Percentiles rank a stretch among this genome's conserved stretches.
These are phyloP conservation scores for Ceratocystis alfenasii DNA, from an alignment of 2,329 filamentous ascomycete species.

Conservation along the genomic window DNA sequence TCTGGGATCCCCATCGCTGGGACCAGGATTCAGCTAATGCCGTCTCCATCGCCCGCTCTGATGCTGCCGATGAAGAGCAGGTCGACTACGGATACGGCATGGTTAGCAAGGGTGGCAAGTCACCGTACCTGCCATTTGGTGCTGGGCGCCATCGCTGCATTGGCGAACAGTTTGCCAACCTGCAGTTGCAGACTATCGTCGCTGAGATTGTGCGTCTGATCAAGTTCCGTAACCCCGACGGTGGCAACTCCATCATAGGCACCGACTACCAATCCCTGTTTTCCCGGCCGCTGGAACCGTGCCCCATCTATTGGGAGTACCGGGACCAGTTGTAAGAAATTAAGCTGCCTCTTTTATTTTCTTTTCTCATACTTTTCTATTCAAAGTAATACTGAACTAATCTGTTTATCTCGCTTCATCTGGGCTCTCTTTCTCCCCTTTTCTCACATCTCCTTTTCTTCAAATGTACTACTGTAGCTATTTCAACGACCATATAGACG, in stretches of 20 bases:
- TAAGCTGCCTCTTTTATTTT: neutral
- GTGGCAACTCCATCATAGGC: constrained; percentile 54
- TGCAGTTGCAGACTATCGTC: constrained; percentile 78
- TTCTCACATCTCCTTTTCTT: neutral
- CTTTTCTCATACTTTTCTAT: constrained; percentile 3
- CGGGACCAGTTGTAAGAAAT: constrained; percentile 32
- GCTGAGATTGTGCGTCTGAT: constrained; percentile 65
- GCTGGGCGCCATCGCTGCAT: constrained; percentile 90
- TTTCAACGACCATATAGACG: constrained; percentile 14
- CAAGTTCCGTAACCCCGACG: constrained; percentile 65
- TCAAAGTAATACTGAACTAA: neutral
- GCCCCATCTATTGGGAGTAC: constrained; percentile 63
- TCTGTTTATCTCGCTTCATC: neutral
- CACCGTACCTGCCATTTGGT: constrained; percentile 87
- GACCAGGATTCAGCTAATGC: constrained; percentile 50
- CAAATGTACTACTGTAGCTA: constrained; percentile 17
- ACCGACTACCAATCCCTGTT: constrained; percentile 62
- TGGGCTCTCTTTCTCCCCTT: neutral
- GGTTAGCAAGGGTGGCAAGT: constrained; percentile 79
- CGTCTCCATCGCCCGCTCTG: constrained; percentile 35
- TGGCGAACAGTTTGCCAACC: constrained; percentile 90
- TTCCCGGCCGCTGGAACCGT: constrained; percentile 59
- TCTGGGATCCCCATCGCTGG: constrained; percentile 91
- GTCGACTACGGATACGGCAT: constrained; percentile 90
- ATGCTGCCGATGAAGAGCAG: constrained; percentile 56